Evolutionary conservation across 2,329 filamentous ascomycete genomes (phyloP), one percentile per base, ranked within the genome.

Genomic region (Nemania abortiva): DNA sequence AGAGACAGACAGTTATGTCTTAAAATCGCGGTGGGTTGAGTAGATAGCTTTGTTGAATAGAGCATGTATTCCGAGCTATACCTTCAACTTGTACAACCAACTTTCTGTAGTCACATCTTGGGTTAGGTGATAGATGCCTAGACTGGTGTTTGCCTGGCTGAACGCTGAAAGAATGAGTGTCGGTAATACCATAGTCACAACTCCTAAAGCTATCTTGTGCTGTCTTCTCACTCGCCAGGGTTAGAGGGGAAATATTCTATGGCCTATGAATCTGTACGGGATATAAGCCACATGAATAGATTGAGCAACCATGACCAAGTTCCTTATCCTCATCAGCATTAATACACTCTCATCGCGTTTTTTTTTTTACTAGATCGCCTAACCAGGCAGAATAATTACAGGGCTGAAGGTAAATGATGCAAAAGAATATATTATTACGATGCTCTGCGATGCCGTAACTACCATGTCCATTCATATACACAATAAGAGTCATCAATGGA

Each of bases 341-440:
- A n/a, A n/a, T n/a, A n/a, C n/a, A n/a, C n/a, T n/a, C n/a, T n/a
- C n/a, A n/a, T n/a, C n/a, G n/a, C n/a, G n/a, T n/a, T n/a, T n/a
- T n/a, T n/a, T n/a, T n/a, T n/a, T n/a, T n/a, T n/a, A n/a, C n/a
- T n/a, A n/a, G n/a, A n/a, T 27, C 24, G 24, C 2, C 24, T 27
- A 5, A 27, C 5, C 24, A 2, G 5, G 2, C 24, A 27, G 5
- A 20, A 54, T 54, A 15, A 20, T 15, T 15, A 20, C 1, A 34
- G 9, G 10, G 1, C 7, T n/a, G 5, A 20, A 50, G 6, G 18
- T 11, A 37, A 11, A 34, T 54, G 18, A 3, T 54, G 49, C 29
- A 34, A 60, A 66, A 55, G n/a, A 64, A 65, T 70, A 59, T 50
- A 72, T 55, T 70, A 70, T 56, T 72, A 71, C 34, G 61, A 63